Evolutionary conservation across 345 rosid genomes (phyloP).

Genomic region (Nephelium lappaceum): DNA sequence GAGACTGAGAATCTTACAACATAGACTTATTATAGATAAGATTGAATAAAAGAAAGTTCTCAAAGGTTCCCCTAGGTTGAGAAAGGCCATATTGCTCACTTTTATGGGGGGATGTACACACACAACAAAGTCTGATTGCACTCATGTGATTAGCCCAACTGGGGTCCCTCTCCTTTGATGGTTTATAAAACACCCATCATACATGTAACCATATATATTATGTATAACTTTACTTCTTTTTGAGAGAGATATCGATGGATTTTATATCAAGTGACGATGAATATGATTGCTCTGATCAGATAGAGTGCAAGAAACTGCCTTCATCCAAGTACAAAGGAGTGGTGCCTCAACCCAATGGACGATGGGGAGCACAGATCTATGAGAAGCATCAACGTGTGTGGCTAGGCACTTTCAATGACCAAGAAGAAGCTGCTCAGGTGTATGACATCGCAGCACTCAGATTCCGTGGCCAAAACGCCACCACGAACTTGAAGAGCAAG

Average conservation of each 20-base stretch:
- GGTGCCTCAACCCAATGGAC: slow-evolving; percentile 59
- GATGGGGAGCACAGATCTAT: slow-evolving; percentile 68
- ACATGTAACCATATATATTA: too few species aligned
- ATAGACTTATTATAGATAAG: slow-evolving; percentile 8
- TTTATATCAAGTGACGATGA: background rate
- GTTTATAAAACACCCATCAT: too few species aligned
- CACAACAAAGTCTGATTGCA: background rate
- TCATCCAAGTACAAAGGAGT: slow-evolving; percentile 55
- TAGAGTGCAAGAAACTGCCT: slow-evolving; percentile 34
- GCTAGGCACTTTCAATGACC: slow-evolving; percentile 59
- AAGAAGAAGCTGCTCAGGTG: slow-evolving; percentile 58
- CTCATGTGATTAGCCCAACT: slow-evolving; percentile 11
- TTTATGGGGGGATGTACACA: slow-evolving; percentile 22
- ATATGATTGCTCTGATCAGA: background rate
- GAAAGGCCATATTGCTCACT: slow-evolving; percentile 6
- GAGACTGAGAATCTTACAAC: too few species aligned
- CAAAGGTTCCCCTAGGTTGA: background rate
- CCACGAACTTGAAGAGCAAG: slow-evolving; percentile 45
- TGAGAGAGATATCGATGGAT: background rate
- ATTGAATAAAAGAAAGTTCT: background rate
- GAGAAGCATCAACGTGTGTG: slow-evolving; percentile 66
- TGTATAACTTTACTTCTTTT: too few species aligned
- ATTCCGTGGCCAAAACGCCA: slow-evolving; percentile 59
- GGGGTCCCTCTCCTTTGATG: background rate
- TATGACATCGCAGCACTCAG: slow-evolving; percentile 55